These are phyloP conservation scores for Penicillium paneum DNA, from an alignment of 2,329 filamentous ascomycete species.

Conservation along the genomic window DNA sequence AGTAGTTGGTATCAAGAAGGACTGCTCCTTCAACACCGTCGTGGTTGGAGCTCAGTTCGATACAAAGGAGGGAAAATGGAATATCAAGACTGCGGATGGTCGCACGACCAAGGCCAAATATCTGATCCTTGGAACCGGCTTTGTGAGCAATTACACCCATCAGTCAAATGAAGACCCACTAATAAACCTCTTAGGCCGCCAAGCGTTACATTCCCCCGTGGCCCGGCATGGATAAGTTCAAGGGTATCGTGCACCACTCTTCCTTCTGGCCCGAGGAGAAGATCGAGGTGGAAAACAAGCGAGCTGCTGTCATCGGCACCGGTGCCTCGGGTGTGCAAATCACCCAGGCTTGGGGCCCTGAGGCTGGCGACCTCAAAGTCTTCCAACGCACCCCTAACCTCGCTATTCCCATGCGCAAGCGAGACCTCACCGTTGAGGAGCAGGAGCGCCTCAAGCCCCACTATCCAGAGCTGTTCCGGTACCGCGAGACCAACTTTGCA, in stretches of 20 bases:
- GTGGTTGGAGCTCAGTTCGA: constrained; percentile 46
- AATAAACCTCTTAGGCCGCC: constrained; percentile 22
- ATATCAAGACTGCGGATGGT: constrained; percentile 44
- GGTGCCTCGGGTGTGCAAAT: constrained; percentile 57
- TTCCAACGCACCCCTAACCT: constrained; percentile 67
- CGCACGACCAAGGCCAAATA: constrained; percentile 41
- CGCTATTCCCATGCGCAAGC: constrained; percentile 59
- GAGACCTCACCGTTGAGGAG: constrained; percentile 48
- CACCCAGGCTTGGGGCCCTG: constrained; percentile 57
- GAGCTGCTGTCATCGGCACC: constrained; percentile 54
- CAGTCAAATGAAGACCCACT: neutral
- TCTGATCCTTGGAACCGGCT: constrained; percentile 49
- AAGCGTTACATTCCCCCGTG: constrained; percentile 45
- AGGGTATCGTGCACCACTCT: constrained; percentile 54
- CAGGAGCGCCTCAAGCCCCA: constrained; percentile 48
- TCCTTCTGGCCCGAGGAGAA: constrained; percentile 53
- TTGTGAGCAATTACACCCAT: constrained; percentile 20
- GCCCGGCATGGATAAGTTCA: constrained; percentile 44
- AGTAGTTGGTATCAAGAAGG: constrained; percentile 44
- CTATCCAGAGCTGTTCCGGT: constrained; percentile 53
- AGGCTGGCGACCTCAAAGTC: constrained; percentile 54
- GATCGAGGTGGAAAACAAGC: constrained; percentile 48
- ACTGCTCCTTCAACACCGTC: constrained; percentile 46
- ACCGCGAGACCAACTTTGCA: constrained; percentile 53
- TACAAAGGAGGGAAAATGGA: constrained; percentile 41